Percentiles rank a stretch among this genome's conserved stretches.
Evolutionary conservation across 2,329 filamentous ascomycete species (phyloP).

Genomic region (Neonectria coccinea): DNA sequence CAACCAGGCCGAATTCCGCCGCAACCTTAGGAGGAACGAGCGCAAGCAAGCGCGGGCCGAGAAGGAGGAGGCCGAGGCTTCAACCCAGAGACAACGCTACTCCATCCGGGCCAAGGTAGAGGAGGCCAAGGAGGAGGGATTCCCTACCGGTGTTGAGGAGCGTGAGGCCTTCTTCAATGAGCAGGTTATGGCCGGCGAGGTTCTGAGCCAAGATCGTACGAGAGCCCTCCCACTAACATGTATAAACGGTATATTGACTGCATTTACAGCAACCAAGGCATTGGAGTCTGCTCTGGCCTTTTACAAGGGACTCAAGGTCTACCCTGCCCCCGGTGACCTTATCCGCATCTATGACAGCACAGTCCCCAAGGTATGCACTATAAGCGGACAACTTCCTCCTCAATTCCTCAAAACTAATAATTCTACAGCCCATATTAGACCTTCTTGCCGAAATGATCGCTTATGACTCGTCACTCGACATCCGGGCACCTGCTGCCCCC

Average conservation of each 20-base stretch:
- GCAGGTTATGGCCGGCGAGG: slow-evolving; percentile 90
- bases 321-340: slow-evolving; percentile 90
- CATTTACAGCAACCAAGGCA: slow-evolving; percentile 68
- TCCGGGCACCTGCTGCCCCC: slow-evolving; percentile 57
- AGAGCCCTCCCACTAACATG: slow-evolving; percentile 31
- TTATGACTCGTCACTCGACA: slow-evolving; percentile 80
- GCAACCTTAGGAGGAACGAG: slow-evolving; percentile 78
- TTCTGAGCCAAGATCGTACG: slow-evolving; percentile 84
- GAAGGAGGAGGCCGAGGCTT: slow-evolving; percentile 77
- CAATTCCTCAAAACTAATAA: slow-evolving; percentile 34
- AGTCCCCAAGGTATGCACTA: slow-evolving; percentile 80
- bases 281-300: slow-evolving; percentile 93
- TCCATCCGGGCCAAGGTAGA: slow-evolving; percentile 81
- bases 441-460: slow-evolving; percentile 98
- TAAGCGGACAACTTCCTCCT: neutral
- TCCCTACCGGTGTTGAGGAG: slow-evolving; percentile 90
- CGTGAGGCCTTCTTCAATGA: slow-evolving; percentile 97
- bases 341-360: slow-evolving; percentile 99
- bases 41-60: slow-evolving; percentile 77
- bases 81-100: slow-evolving; percentile 75
- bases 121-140: slow-evolving; percentile 89
- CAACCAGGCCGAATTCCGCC: slow-evolving; percentile 73
- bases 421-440: slow-evolving; percentile 84
- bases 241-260: slow-evolving; percentile 30
- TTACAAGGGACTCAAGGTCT: slow-evolving; percentile 99